Base-by-base conservation (phyloP, 148 eudicot genomes). In the Chenopodium suecicum region DNA sequence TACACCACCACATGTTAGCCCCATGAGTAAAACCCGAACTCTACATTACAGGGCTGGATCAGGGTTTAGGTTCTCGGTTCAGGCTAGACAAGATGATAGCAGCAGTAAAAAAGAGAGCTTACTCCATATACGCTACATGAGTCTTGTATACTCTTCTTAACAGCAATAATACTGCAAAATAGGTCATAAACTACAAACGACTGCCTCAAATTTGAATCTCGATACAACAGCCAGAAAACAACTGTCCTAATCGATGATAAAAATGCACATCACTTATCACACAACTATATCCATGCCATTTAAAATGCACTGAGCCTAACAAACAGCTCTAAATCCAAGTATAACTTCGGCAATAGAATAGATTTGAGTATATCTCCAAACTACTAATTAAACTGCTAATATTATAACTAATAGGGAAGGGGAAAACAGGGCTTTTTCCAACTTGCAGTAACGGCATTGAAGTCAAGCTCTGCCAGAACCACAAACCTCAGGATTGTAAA, bases 401-500 rank as follows among this genome's bases (percentile, higher is more conserved):
- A 64, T 68, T 16, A 50, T 62, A 29, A 54, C 80, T 82, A 44
- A 22, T 13, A 22, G 16, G 56, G 31, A n/a, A 20, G 48, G 29
- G 76, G 63, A 82, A 77, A 77, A 77, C 62, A 77, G 70, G 75
- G 48, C 70, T 6, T 77, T 80, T 80, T 82, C 69, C 84, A 20
- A 32, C 34, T 56, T 58, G 73, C 50, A 54, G 32, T 44, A 73
- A 37, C 46, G 62, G 34, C 52, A 80, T 58, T 8, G 74, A 32
- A 69, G 73, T 50, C 7, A 41, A 5, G 50, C 23, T 70, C 12
- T 22, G n/a, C 47, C 16, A 19, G 46, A 70, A 44, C 75, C 25
- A 72, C 75, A 62, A 62, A 20, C 66, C 66, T 67, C 70, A 10
- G 37, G 37, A 27, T 67, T 13, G 70, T 29, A 25, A 9, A 25